Evolutionary conservation across 2,329 filamentous ascomycete genomes (phyloP), one percentile per base, ranked within the genome.

Genomic region (Aureobasidium subglaciale): DNA sequence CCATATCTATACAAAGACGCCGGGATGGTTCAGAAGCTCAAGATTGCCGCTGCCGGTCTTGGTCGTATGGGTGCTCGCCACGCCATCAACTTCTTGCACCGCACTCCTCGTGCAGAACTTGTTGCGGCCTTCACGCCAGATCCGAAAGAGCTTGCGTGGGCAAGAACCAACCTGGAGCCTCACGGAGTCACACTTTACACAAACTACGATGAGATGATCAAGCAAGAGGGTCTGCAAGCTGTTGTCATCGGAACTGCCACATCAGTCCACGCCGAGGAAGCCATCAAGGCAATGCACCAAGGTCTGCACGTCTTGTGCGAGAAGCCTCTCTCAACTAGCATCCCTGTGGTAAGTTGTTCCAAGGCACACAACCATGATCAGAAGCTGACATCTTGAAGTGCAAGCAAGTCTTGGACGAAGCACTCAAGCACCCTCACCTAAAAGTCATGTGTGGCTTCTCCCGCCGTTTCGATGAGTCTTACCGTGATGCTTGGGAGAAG

Each of bases 11-110:
- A 22, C 16, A 18, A 4, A 4, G 6, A 30, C 25, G 16, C 16
- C 42, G 16, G 34, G 1, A 56, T 56, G 54, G 54, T 41, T 7
- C 57, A 37, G 48, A 73, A 64, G 61, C 65, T 77, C 55, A 68
- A 73, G 59, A 66, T 79, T 59, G 77, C 69, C 53, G 73, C 74
- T 49, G 74, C 74, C 35, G 77, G 77, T 43, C 74, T 79, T 46
- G 77, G 77, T 29, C 75, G 77, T 60, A 80, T 80, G 75, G 77
- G 77, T 45, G 72, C 74, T 57, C 71, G 76, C n/a, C 77, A 79
- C 65, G 77, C 75, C 52, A 64, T 75, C 43, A 77, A 76, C 60
- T 73, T 78, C 56, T 66, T 78, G 46, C 65, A 75, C 56, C 68
- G 69, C 25, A 72, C 72, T 6, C 75, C 75, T 24, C 71, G 74